Evolutionary conservation across 2,329 filamentous ascomycete species (phyloP).

Genomic region (Xylariaceae sp.): DNA sequence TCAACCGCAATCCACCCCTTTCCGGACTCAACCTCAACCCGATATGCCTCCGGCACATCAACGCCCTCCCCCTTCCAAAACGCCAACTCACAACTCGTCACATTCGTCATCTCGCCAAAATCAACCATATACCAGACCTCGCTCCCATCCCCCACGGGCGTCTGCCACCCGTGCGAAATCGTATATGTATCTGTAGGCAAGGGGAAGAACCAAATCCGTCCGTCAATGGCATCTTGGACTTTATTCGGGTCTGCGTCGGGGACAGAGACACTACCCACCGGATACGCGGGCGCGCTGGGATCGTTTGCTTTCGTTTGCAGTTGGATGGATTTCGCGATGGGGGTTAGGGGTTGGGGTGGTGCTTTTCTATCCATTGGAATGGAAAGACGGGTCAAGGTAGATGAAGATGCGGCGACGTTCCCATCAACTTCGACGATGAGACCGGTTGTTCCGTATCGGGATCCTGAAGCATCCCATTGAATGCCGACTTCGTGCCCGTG

Average conservation of each 20-base stretch:
- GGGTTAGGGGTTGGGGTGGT: slow-evolving; percentile 3
- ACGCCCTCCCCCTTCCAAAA: slow-evolving; percentile 2
- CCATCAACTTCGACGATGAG: slow-evolving; percentile 8
- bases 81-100: slow-evolving; percentile 8
- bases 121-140: slow-evolving; percentile 16
- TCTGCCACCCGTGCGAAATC: slow-evolving; percentile 16
- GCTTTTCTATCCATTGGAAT: neutral
- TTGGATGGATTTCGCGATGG: slow-evolving; percentile 11
- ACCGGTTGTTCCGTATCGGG: slow-evolving; percentile 6
- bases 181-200: slow-evolving; percentile 11
- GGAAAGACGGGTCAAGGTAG: slow-evolving; percentile 3
- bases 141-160: slow-evolving; percentile 5
- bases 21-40: slow-evolving; percentile 4
- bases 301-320: slow-evolving; percentile 5
- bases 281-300: slow-evolving; percentile 3
- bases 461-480: slow-evolving; percentile 13
- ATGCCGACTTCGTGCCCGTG: slow-evolving; percentile 14
- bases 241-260: slow-evolving; percentile 6
- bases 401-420: neutral
- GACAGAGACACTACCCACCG: slow-evolving; percentile 12
- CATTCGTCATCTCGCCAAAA: slow-evolving; percentile 5
- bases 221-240: slow-evolving; percentile 17
- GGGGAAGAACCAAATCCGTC: slow-evolving; percentile 15
- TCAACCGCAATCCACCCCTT: too few relatives aligned
- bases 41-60: slow-evolving; percentile 4